phyloP scores from a whole-genome alignment of 1,284 basidiomycete species.

The Rhodotorula sp. region DNA sequence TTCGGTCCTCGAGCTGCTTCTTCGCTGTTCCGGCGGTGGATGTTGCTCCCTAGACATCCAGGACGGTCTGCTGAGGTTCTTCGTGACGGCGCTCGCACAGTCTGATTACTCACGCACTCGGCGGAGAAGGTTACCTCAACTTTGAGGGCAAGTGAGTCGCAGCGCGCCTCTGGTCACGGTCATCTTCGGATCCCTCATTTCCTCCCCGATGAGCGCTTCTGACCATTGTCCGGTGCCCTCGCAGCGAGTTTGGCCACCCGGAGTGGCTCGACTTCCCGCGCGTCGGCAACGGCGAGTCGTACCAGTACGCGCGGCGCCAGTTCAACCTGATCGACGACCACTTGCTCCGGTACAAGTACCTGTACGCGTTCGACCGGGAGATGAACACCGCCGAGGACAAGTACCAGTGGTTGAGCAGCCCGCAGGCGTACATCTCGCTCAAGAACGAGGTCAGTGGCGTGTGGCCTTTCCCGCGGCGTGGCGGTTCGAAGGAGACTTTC shows the following conservation, averaged over 20 bases:
- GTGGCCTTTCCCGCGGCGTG: too few species aligned
- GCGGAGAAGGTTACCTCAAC: constrained; percentile 96
- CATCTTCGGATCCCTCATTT: not conserved
- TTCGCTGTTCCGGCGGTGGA: not conserved
- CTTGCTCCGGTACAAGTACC: constrained; percentile 82
- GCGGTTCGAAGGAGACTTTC: too few species aligned
- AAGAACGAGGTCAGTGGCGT: constrained; percentile 68
- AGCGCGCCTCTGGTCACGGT: not conserved
- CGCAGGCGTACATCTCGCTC: constrained; percentile 86
- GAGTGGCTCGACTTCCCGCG: constrained; percentile 99
- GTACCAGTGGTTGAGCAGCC: constrained; percentile 79
- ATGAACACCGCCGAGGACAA: constrained; percentile 84
- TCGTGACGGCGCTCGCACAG: constrained; percentile 52
- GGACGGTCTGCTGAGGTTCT: not conserved
- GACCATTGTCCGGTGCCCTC: not conserved
- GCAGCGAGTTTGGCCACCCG: constrained; percentile 84
- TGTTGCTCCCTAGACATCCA: not conserved
- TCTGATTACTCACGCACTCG: constrained; percentile 83
- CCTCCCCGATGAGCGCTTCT: not conserved
- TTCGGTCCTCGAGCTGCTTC: not conserved
- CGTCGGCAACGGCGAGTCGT: constrained; percentile 90
- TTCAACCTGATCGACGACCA: constrained; percentile 91
- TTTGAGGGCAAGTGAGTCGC: constrained; percentile 78
- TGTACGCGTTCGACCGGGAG: constrained; percentile 88
- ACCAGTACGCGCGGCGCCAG: constrained; percentile 82